phyloP scores from a whole-genome alignment of 2,329 filamentous ascomycete species.

The Botrytis aclada region DNA sequence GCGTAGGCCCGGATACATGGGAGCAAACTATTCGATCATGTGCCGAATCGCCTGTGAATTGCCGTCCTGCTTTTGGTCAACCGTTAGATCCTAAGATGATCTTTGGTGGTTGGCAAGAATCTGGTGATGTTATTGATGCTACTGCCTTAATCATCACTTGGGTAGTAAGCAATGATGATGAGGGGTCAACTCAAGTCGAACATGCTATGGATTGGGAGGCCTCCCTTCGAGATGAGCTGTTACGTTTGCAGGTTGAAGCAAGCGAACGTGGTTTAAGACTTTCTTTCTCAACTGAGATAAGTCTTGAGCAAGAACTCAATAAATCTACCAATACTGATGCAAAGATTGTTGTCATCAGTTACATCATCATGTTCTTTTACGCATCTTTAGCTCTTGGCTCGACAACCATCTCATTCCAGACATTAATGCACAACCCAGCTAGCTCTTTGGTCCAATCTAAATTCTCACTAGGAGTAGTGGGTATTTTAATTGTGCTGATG shows the following conservation, averaged over 20 bases:
- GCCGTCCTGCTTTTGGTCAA: constrained; percentile 84
- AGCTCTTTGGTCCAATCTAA: constrained; percentile 92
- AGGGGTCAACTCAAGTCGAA: constrained; percentile 66
- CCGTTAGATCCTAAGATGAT: constrained; percentile 83
- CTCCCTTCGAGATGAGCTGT: constrained; percentile 68
- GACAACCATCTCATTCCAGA: constrained; percentile 72
- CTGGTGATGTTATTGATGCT: constrained; percentile 66
- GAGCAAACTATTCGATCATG: constrained; percentile 68
- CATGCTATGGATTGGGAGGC: constrained; percentile 88
- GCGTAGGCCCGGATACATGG: constrained; percentile 68
- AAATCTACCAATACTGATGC: constrained; percentile 98
- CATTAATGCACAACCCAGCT: constrained; percentile 77
- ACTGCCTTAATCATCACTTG: constrained; percentile 85
- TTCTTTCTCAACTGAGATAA: constrained; percentile 94
- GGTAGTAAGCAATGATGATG: constrained; percentile 84
- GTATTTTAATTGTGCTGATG: constrained; percentile 95
- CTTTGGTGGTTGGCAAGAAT: constrained; percentile 72
- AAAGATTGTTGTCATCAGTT: constrained; percentile 94
- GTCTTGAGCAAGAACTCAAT: constrained; percentile 91
- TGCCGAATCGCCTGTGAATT: constrained; percentile 74
- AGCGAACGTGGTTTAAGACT: constrained; percentile 72
- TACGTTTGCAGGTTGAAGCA: constrained; percentile 80
- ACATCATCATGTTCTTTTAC: constrained; percentile 98
- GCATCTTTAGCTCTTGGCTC: constrained; percentile 90
- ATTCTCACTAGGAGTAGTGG: constrained; percentile 90